These are phyloP conservation scores for Cryptococcus sp. DNA, from an alignment of 1,284 basidiomycete species.

Conservation along the genomic window DNA sequence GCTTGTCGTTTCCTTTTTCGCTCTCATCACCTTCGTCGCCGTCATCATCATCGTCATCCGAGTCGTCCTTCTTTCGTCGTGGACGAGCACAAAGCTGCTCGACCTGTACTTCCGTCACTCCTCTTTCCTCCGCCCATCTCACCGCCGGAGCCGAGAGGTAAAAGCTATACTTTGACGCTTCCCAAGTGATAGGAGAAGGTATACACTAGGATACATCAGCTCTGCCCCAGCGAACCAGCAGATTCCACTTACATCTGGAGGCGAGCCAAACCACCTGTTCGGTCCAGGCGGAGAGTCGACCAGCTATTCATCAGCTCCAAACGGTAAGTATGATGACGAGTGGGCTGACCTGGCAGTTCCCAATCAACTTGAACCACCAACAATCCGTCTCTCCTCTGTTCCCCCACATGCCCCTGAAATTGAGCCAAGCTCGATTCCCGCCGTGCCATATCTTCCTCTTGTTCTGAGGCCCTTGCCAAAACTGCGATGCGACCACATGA, in stretches of 20 bases:
- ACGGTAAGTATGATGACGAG: background rate
- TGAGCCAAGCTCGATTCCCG: constrained; percentile 32
- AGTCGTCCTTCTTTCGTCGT: constrained; percentile 10
- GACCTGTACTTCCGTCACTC: constrained; percentile 26
- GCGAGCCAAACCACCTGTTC: constrained; percentile 32
- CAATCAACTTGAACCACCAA: constrained; percentile 36
- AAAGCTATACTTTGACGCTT: constrained; percentile 24
- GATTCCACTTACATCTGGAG: constrained; percentile 28
- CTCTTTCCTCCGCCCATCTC: constrained; percentile 12
- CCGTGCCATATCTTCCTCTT: constrained; percentile 20
- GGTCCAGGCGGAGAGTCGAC: constrained; percentile 37
- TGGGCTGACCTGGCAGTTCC: constrained; percentile 34
- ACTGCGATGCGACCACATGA: constrained; percentile 33
- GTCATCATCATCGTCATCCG: constrained; percentile 13
- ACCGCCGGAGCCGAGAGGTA: constrained; percentile 20
- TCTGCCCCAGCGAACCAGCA: background rate
- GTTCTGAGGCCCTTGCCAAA: constrained; percentile 26
- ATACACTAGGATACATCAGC: constrained; percentile 24
- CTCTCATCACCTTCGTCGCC: constrained; percentile 9
- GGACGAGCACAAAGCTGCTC: constrained; percentile 36
- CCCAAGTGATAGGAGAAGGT: constrained; percentile 14
- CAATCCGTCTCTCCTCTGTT: constrained; percentile 37
- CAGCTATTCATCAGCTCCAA: constrained; percentile 13
- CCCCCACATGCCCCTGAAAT: constrained; percentile 38
- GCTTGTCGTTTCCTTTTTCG: background rate